Evolutionary conservation across 31 red algal genomes (phyloP).

Genomic region (Odonthalia washingtoniensis): DNA sequence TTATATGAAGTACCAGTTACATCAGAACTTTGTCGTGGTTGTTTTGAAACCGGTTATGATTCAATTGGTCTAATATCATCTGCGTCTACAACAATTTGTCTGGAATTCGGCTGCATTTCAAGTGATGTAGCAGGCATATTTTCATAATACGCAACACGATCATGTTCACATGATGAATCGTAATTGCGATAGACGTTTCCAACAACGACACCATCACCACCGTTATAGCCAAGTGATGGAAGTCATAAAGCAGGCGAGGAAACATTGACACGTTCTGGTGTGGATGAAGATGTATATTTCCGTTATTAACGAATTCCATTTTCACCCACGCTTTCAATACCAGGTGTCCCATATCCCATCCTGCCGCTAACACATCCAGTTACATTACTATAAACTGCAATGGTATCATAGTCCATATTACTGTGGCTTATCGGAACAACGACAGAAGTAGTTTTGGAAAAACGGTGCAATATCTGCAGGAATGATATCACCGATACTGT

Average conservation of each 20-base stretch:
- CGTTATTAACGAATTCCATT: neutral
- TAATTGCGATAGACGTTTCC: slow-evolving; percentile 21
- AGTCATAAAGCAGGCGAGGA: neutral
- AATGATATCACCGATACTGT: no score
- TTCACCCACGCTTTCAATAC: neutral
- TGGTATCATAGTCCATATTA: neutral
- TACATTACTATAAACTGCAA: neutral
- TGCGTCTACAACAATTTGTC: slow-evolving; percentile 12
- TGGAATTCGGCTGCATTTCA: slow-evolving; percentile 54
- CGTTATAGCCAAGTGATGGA: neutral
- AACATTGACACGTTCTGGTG: neutral
- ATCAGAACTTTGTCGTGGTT: slow-evolving; percentile 55
- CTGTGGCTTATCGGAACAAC: neutral
- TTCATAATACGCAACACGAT: slow-evolving; percentile 71
- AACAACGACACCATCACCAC: no score
- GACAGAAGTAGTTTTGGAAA: neutral
- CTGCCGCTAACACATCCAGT: neutral
- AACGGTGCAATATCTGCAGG: no score
- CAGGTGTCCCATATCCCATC: neutral
- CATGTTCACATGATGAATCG: slow-evolving; percentile 58
- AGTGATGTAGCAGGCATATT: slow-evolving; percentile 54
- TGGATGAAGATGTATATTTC: neutral
- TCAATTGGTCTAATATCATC: slow-evolving; percentile 15
- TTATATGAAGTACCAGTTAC: slow-evolving; percentile 5
- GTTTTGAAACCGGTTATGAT: slow-evolving; percentile 7